Evolutionary conservation across 306 rosid genomes (phyloP), one percentile per base, ranked within the genome.

Genomic region (Cicer pinnatifidum): DNA sequence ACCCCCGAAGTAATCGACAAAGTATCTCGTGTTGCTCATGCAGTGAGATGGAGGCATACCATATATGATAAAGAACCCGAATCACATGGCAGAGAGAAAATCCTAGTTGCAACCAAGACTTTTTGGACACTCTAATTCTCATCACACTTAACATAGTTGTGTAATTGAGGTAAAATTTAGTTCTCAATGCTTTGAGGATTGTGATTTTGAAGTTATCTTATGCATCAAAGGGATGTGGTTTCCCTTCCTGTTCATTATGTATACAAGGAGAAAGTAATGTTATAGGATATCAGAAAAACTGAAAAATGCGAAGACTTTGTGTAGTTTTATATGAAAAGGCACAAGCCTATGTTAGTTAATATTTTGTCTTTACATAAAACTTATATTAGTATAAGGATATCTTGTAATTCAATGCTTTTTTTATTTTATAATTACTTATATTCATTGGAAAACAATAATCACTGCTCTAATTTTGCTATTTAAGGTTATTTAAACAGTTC

Each of bases 81-180:
- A 82, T 85, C 99, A 61, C 87, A 87, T 8, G 92, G 89, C 76
- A 79, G 88, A 72, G 97, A 95, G 6, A 91, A 81, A 85, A 78
- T 95, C 79, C 84, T 95, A 8, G 93, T 88, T 47, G 96, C 96
- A 54, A 90, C 86, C 16, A 91, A 95, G 85, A 87, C 73, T 48
- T 79, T 84, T 40, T 89, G 97, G 99, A 87, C 72, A 52, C 86
- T 88, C 69, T 83, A 81, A 67, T 81, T 80, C 43, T 75, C 83
- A 50, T 85, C 92, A 51, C 80, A 80, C 87, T 86, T 86, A 60
- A 87, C 84, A 57, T 69, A 19, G 46, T 44, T 43, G 13, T 73
- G 75, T 75, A 56, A 67, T 72, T 75, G 83, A 82, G 91, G 84
- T 86, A 76, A 76, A 51, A 51, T 69, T 81, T 56, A 70, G 57